phyloP scores from a whole-genome alignment of 306 rosid species.

The Erythrophleum fordii region DNA sequence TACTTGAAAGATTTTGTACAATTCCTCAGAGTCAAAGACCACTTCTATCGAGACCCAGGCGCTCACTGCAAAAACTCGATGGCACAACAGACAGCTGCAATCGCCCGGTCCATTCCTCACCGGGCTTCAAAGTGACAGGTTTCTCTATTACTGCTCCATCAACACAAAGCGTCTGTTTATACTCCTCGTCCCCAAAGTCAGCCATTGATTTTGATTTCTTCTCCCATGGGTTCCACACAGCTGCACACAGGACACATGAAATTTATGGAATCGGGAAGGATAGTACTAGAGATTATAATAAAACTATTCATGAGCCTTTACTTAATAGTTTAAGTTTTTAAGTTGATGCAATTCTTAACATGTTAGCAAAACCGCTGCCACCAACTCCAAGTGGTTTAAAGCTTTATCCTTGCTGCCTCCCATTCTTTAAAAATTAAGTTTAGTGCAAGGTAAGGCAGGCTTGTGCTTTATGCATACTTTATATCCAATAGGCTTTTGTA shows the following conservation, averaged over 20 bases:
- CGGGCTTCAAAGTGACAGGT: constrained; percentile 80
- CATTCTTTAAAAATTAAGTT: too few species aligned
- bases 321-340: background rate
- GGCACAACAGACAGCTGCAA: constrained; percentile 78
- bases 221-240: constrained; percentile 98
- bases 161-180: constrained; percentile 92
- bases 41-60: constrained; percentile 55
- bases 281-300: background rate
- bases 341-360: background rate
- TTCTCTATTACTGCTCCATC: constrained; percentile 85
- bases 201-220: constrained; percentile 82
- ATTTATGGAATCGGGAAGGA: background rate
- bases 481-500: background rate
- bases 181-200: constrained; percentile 91
- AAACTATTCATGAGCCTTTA: background rate
- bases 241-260: constrained; percentile 41
- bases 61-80: constrained; percentile 84
- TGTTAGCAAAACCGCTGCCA: background rate
- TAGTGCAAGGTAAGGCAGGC: background rate
- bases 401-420: background rate
- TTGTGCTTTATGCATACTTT: background rate
- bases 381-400: background rate
- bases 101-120: constrained; percentile 92
- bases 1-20: constrained; percentile 43
- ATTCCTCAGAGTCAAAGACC: constrained; percentile 35